A percentile compares a stretch with the other conserved stretches of the same genome.
These are phyloP conservation scores for Cladochytrium replicatum DNA, from an alignment of 192 early-diverging fungal genomes.

Conservation along the genomic window DNA sequence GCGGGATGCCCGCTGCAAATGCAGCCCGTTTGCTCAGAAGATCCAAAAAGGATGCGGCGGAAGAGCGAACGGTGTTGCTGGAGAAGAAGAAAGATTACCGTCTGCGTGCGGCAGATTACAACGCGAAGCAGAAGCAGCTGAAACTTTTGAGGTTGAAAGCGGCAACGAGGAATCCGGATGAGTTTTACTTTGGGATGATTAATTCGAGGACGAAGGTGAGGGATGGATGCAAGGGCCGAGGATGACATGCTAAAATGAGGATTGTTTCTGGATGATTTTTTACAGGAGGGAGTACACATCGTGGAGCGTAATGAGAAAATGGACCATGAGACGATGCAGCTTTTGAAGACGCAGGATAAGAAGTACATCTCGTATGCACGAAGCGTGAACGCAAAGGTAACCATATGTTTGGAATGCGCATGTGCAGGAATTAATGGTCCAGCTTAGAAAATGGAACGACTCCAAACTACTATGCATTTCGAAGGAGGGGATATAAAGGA, in stretches of 20 bases:
- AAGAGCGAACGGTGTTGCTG: constrained; percentile 73
- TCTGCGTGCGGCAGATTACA: constrained; percentile 83
- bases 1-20: constrained; percentile 52
- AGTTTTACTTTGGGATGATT: constrained; percentile 98
- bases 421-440: constrained; percentile 23
- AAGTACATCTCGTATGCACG: constrained; percentile 77
- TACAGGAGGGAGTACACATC: constrained; percentile 65
- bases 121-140: constrained; percentile 74
- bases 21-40: too few species aligned
- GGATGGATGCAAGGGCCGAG: too few species aligned
- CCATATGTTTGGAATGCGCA: too few species aligned
- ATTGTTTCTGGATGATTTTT: too few species aligned
- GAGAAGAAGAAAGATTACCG: constrained; percentile 99
- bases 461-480: constrained; percentile 63
- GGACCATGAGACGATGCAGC: constrained; percentile 61
- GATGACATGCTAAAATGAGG: too few species aligned
- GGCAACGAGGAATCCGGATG: constrained; percentile 81
- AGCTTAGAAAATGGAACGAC: constrained; percentile 55
- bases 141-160: constrained; percentile 83
- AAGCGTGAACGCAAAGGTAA: constrained; percentile 63
- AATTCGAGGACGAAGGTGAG: constrained; percentile 69
- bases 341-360: constrained; percentile 89
- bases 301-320: constrained; percentile 55
- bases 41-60: too few species aligned
- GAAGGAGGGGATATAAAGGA: constrained; percentile 53